Percentiles rank a stretch among this genome's conserved stretches.
Evolutionary conservation across 495 filamentous ascomycete genomes (phyloP).

Genomic region (Xylaria sp.): DNA sequence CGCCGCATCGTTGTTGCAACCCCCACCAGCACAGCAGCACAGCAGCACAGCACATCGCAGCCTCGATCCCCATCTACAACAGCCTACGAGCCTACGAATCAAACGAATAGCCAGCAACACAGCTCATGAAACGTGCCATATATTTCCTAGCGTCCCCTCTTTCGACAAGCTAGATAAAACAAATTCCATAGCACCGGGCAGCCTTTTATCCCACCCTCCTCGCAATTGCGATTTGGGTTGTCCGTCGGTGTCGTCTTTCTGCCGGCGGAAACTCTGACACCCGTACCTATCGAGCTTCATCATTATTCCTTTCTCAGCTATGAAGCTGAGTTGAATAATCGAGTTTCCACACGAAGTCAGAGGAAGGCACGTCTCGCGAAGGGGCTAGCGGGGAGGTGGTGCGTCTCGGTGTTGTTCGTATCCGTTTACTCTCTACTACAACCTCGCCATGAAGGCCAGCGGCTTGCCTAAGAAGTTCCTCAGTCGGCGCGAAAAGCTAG

Average conservation of each 20-base stretch:
- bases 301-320: not conserved
- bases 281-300: not conserved
- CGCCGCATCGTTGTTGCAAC: constrained; percentile 22
- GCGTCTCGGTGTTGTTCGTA: not conserved
- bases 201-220: not conserved
- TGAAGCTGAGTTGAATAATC: constrained; percentile 7
- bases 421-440: constrained; percentile 6
- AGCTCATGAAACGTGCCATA: not conserved
- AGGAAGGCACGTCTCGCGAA: not conserved
- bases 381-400: not conserved
- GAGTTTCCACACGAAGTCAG: not conserved
- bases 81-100: constrained; percentile 9
- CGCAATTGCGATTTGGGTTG: not conserved
- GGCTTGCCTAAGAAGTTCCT: constrained; percentile 62
- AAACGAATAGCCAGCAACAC: not conserved
- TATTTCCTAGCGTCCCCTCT: not conserved
- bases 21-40: constrained; percentile 19
- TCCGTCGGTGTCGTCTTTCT: not conserved
- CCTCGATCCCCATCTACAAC: too few species aligned
- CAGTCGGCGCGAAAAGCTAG: constrained; percentile 73
- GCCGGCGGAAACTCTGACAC: not conserved
- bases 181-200: not conserved
- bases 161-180: not conserved
- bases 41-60: too few species aligned
- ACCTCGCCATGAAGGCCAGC: constrained; percentile 45